These are phyloP conservation scores for Penicillium ochrochloron DNA, from an alignment of 495 filamentous ascomycete genomes.

Conservation along the genomic window DNA sequence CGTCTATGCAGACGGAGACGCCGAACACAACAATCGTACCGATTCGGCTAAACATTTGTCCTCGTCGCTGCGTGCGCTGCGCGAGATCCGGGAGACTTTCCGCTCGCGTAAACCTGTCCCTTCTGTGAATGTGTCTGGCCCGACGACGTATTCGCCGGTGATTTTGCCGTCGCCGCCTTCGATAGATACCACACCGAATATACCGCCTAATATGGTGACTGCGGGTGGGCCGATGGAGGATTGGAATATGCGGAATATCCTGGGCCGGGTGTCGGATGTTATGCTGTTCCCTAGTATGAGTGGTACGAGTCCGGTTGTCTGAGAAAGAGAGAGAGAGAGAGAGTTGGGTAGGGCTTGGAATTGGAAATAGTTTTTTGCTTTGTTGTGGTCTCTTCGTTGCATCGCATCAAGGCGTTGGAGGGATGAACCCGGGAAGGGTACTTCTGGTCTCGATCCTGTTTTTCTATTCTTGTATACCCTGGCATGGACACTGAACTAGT, in stretches of 20 bases:
- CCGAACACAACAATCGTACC: conserved; percentile 38
- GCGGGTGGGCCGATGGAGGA: conserved; percentile 18
- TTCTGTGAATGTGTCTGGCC: conserved; percentile 2
- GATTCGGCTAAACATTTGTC: conserved; percentile 47
- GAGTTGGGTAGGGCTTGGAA: neutral
- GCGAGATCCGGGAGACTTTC: conserved; percentile 45
- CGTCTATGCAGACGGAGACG: conserved; percentile 42
- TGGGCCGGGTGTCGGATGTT: conserved; percentile 45
- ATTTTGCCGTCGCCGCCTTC: conserved; percentile 36
- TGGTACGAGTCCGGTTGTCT: conserved; percentile 20
- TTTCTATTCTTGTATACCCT: conserved; percentile 6
- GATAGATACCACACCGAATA: conserved; percentile 18
- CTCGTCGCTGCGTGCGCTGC: conserved; percentile 46
- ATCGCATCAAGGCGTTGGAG: conserved; percentile 3
- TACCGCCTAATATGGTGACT: conserved; percentile 20
- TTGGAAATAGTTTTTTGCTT: neutral
- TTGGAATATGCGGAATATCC: conserved; percentile 35
- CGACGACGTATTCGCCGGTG: conserved; percentile 24
- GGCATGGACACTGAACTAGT: neutral
- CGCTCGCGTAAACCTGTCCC: conserved; percentile 23
- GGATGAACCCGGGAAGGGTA: neutral
- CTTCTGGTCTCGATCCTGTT: neutral
- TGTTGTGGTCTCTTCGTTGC: neutral
- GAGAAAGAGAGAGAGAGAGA: neutral
- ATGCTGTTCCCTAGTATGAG: conserved; percentile 50